Base-by-base conservation (phyloP, 2,329 filamentous ascomycete species). In the Colletotrichum eleusines region DNA sequence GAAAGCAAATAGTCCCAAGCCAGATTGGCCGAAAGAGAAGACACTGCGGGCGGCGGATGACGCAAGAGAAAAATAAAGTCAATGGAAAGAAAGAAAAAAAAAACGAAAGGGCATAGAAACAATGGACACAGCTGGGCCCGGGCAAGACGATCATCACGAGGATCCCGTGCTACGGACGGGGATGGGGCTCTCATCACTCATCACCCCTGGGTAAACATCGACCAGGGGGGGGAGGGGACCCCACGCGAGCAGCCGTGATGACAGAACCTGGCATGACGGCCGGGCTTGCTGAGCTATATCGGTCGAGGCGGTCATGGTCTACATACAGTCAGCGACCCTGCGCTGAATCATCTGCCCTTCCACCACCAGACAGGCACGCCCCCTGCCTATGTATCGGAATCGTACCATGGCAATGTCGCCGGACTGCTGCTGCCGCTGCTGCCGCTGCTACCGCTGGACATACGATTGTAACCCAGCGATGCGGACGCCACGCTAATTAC, bases 121-220 rank as follows among this genome's bases (percentile, higher is more conserved):
- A n/a, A 20, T 11, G 9, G 42, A 44, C 7, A 44, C 20, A 44
- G 18, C n/a, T 44, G 1, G 42, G 42, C 8, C 1, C 18, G n/a
- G 20, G 18, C 12, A 23, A 23, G 20, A 33, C 12, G 44, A 46
- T 50, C 23, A 42, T 44, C 38, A 31, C 38, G 23, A 44, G 20
- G 54, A 44, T 38, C 54, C 54, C 66, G 48, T 33, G 61, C 51
- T 48, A 44, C 51, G 61, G 61, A 53, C 55, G 61, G 61, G n/a
- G 35, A 69, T 65, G 38, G 61, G n/a, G 40, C 53, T 62, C 50
- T 54, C 18, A 12, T 46, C 38, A 33, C 38, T 14, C 40, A 14
- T 44, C 28, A 11, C 40, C 11, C 26, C 18, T 46, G 28, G 28
- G 33, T n/a, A 23, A 42, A 3, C 38, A 31, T 26, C 23, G 44